Percentiles rank a stretch among this genome's conserved stretches.
These are phyloP conservation scores for Acacia crassicarpa DNA, from an alignment of 306 rosid genomes.

Conservation along the genomic window DNA sequence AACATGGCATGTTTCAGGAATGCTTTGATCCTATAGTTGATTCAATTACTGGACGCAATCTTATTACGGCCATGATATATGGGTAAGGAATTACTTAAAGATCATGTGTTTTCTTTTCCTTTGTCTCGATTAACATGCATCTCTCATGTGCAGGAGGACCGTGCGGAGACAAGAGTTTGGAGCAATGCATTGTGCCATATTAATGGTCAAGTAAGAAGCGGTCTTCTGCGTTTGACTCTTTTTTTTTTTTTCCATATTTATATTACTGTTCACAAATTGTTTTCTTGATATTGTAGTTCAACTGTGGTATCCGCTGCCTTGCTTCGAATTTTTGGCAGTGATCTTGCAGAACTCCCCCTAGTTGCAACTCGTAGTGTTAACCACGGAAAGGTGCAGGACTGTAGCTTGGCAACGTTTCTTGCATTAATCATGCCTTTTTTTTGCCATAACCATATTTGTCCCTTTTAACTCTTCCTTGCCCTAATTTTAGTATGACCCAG, in stretches of 20 bases:
- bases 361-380: conserved; percentile 79
- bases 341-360: conserved; percentile 90
- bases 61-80: conserved; percentile 95
- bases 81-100: conserved; percentile 57
- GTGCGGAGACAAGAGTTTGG: conserved; percentile 91
- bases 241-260: conserved; percentile 1
- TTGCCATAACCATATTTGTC: background rate
- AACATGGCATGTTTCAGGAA: conserved; percentile 59
- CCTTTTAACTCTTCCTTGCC: conserved; percentile 8
- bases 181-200: conserved; percentile 87
- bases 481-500: background rate
- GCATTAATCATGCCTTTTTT: conserved; percentile 2
- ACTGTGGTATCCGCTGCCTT: conserved; percentile 89
- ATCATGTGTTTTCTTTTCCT: conserved; percentile 24
- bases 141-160: conserved; percentile 60
- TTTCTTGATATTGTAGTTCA: conserved; percentile 65
- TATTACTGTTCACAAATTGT: conserved; percentile 28
- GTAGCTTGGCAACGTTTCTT: conserved; percentile 14
- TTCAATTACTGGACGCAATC: conserved; percentile 79
- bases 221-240: conserved; percentile 20
- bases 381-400: conserved; percentile 81
- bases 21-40: conserved; percentile 95
- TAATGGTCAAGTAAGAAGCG: conserved; percentile 79
- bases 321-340: conserved; percentile 78
- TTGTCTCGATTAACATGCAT: conserved; percentile 26